A percentile compares a stretch with the other conserved stretches of the same genome.
These are phyloP conservation scores for Lentinula edodes DNA, from an alignment of 768 basidiomycete genomes.

Conservation along the genomic window DNA sequence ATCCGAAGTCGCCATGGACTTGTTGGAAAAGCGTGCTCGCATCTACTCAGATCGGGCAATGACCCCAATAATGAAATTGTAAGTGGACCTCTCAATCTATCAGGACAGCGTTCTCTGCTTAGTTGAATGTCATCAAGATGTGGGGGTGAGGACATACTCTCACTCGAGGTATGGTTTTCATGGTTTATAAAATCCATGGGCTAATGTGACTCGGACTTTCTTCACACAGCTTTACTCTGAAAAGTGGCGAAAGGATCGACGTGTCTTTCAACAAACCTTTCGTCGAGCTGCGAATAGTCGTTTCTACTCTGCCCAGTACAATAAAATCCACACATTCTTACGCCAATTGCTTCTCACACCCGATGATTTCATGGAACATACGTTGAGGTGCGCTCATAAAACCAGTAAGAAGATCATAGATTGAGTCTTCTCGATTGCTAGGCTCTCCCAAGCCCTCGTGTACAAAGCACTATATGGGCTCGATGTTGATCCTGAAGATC, in stretches of 20 bases:
- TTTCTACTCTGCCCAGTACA: background rate
- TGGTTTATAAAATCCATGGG: background rate
- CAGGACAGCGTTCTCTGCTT: background rate
- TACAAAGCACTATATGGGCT: conserved; percentile 28
- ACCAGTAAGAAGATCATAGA: background rate
- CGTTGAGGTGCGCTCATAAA: background rate
- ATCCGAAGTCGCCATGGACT: conserved; percentile 23
- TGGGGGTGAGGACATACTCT: background rate
- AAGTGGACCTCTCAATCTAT: background rate
- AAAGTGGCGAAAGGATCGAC: background rate
- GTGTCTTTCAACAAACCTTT: background rate
- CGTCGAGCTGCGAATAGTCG: background rate
- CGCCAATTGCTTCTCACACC: background rate
- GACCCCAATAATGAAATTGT: conserved; percentile 1
- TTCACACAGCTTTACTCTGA: background rate
- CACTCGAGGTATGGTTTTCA: too few relatives aligned
- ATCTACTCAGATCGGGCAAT: conserved; percentile 24
- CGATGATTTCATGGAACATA: background rate
- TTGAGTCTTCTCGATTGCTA: background rate
- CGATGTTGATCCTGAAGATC: conserved; percentile 17
- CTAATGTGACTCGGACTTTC: too few relatives aligned
- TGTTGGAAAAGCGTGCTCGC: conserved; percentile 29
- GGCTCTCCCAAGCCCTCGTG: conserved; percentile 20
- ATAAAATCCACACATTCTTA: background rate
- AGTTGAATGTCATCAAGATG: background rate